Percentiles rank a stretch among this genome's conserved stretches.
These are phyloP conservation scores for Daldinia bambusicola DNA, from an alignment of 495 filamentous ascomycete genomes.

Conservation along the genomic window DNA sequence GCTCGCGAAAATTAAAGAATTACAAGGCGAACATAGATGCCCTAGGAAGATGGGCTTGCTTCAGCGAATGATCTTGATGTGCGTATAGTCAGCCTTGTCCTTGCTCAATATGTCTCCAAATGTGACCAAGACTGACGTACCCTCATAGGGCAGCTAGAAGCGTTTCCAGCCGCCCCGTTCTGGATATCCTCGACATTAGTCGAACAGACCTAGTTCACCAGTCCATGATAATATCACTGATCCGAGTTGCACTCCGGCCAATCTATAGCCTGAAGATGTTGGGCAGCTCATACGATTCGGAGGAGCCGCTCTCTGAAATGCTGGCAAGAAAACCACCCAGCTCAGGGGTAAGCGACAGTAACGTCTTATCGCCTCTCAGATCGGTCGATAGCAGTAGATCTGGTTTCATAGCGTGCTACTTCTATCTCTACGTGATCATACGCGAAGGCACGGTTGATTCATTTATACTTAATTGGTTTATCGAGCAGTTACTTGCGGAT, in stretches of 20 bases:
- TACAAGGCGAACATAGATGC: slow-evolving; percentile 41
- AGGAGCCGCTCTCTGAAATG: slow-evolving; percentile 43
- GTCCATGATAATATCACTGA: slow-evolving; percentile 48
- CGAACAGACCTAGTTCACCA: slow-evolving; percentile 47
- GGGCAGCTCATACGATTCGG: slow-evolving; percentile 36
- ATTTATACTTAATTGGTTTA: slow-evolving; percentile 49
- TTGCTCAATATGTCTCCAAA: slow-evolving; percentile 13
- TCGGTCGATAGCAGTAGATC: slow-evolving; percentile 47
- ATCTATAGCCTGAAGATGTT: slow-evolving; percentile 45
- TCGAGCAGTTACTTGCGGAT: slow-evolving; percentile 49
- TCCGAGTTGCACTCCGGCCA: slow-evolving; percentile 45
- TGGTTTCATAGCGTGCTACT: slow-evolving; percentile 49
- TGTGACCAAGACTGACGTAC: slow-evolving; percentile 32
- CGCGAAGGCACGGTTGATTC: slow-evolving; percentile 45
- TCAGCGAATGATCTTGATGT: slow-evolving; percentile 48
- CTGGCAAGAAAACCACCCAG: slow-evolving; percentile 43
- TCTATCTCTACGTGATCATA: slow-evolving; percentile 50
- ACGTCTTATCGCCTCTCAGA: slow-evolving; percentile 37
- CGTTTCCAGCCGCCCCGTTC: slow-evolving; percentile 47
- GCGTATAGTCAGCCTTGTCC: slow-evolving; percentile 19
- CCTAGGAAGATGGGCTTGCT: slow-evolving; percentile 46
- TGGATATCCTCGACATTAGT: slow-evolving; percentile 48
- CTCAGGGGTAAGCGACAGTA: slow-evolving; percentile 37
- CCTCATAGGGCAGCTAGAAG: slow-evolving; percentile 43
- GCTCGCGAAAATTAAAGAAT: slow-evolving; percentile 46